phyloP scores from a whole-genome alignment of 202 grass and related monocot genomes.

The Carex arenaria region DNA sequence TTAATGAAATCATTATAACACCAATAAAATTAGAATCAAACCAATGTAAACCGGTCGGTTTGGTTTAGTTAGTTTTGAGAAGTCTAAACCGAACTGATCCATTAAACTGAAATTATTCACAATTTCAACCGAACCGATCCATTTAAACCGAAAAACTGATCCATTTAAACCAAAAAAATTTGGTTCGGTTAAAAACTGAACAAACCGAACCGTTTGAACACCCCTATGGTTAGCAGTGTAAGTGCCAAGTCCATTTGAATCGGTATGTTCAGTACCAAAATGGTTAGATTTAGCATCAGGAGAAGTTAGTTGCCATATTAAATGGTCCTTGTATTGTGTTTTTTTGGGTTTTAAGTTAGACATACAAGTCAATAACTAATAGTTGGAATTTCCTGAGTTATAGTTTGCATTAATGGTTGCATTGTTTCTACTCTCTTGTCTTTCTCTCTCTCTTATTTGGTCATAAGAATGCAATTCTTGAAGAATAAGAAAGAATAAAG shows the following conservation, averaged over 20 bases:
- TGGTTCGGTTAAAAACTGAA: no score
- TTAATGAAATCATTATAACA: no score
- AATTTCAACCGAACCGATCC: no score
- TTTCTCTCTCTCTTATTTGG: background rate
- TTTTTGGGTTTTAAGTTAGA: background rate
- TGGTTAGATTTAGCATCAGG: background rate
- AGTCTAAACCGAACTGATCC: no score
- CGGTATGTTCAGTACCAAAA: background rate
- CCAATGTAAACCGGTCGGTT: no score
- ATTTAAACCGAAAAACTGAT: no score
- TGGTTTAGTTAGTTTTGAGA: no score
- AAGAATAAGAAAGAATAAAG: background rate
- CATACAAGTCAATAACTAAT: background rate
- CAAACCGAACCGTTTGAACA: no score
- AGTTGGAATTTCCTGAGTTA: background rate
- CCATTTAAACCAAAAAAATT: no score
- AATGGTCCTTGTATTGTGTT: background rate
- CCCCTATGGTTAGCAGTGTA: background rate
- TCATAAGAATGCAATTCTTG: background rate
- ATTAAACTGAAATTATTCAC: no score
- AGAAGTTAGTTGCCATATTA: background rate
- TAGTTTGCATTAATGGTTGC: background rate
- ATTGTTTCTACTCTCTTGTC: background rate
- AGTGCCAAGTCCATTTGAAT: background rate
- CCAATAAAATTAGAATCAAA: no score